A percentile compares a stretch with the other conserved stretches of the same genome.
These are phyloP conservation scores for Acmispon strigosus DNA, from an alignment of 306 rosid species.

Conservation along the genomic window DNA sequence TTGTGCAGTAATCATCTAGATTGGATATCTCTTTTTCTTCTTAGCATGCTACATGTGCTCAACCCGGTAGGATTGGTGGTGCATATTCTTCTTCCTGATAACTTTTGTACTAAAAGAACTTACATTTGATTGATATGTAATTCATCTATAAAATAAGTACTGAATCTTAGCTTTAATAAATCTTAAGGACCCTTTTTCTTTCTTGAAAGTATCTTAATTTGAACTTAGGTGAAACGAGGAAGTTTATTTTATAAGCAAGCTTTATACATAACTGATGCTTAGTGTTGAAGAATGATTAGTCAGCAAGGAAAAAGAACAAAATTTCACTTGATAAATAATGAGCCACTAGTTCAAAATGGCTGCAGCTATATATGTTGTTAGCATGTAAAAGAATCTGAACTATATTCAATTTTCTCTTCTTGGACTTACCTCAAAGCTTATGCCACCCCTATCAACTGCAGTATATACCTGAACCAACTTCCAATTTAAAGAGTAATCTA, in stretches of 20 bases:
- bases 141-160: neutral
- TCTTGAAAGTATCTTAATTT: neutral
- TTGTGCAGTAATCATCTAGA: too few relatives aligned
- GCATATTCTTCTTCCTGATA: too few relatives aligned
- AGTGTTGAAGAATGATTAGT: constrained; percentile 6
- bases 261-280: neutral
- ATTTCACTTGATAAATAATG: neutral
- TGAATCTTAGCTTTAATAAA: neutral
- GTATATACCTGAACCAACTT: constrained; percentile 19
- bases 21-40: too few relatives aligned
- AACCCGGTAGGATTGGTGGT: too few relatives aligned
- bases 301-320: neutral
- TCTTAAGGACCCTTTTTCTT: neutral
- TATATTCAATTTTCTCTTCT: constrained; percentile 10
- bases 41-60: too few relatives aligned
- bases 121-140: neutral
- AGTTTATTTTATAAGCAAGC: constrained; percentile 6
- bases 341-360: constrained; percentile 4
- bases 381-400: constrained; percentile 25
- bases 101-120: neutral
- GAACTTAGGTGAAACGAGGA: neutral
- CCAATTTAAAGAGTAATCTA: constrained; percentile 7
- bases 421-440: constrained; percentile 6
- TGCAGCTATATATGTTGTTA: constrained; percentile 15
- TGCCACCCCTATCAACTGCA: constrained; percentile 17